Conservation (phyloP, 2,329 filamentous ascomycete species). For the Pyrenophora graminea region DNA sequence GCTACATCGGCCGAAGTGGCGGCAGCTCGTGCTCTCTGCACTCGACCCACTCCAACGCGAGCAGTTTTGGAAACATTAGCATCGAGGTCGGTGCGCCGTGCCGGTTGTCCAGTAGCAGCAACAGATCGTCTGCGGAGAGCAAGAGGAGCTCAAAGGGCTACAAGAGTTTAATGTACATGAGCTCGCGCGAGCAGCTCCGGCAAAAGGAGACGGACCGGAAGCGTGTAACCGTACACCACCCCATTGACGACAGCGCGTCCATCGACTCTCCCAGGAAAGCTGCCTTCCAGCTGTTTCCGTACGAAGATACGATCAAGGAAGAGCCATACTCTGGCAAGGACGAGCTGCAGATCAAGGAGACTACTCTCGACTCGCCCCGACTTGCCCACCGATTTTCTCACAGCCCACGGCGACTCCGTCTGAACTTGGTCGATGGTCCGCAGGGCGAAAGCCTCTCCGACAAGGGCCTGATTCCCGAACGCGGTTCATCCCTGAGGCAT, state of each 20-base stretch:
- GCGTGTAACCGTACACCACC: slow-evolving; percentile 51
- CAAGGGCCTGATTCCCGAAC: slow-evolving; percentile 38
- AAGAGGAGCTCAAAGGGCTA: slow-evolving; percentile 45
- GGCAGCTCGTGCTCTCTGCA: slow-evolving; percentile 44
- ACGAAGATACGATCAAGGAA: slow-evolving; percentile 46
- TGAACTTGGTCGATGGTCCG: slow-evolving; percentile 30
- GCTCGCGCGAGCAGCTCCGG: slow-evolving; percentile 68
- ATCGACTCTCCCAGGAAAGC: slow-evolving; percentile 29
- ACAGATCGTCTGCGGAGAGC: slow-evolving; percentile 41
- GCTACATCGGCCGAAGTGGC: slow-evolving; percentile 57
- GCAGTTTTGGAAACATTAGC: slow-evolving; percentile 50
- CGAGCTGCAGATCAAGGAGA: slow-evolving; percentile 9
- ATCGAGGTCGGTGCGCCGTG: slow-evolving; percentile 41
- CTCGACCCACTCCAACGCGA: slow-evolving; percentile 40
- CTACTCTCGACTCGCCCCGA: slow-evolving; percentile 33
- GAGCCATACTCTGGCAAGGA: slow-evolving; percentile 31
- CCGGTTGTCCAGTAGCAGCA: slow-evolving; percentile 36
- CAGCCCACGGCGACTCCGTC: slow-evolving; percentile 37
- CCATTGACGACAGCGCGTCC: slow-evolving; percentile 46
- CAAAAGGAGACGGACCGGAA: slow-evolving; percentile 67
- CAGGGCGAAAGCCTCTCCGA: slow-evolving; percentile 34
- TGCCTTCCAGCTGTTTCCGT: slow-evolving; percentile 32
- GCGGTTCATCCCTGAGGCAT: slow-evolving; percentile 42
- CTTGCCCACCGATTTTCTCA: slow-evolving; percentile 36
- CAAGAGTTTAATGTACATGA: slow-evolving; percentile 72